Conservation (phyloP, 176 grass and related monocot genomes). For the Rhipidocladum racemiflorum region DNA sequence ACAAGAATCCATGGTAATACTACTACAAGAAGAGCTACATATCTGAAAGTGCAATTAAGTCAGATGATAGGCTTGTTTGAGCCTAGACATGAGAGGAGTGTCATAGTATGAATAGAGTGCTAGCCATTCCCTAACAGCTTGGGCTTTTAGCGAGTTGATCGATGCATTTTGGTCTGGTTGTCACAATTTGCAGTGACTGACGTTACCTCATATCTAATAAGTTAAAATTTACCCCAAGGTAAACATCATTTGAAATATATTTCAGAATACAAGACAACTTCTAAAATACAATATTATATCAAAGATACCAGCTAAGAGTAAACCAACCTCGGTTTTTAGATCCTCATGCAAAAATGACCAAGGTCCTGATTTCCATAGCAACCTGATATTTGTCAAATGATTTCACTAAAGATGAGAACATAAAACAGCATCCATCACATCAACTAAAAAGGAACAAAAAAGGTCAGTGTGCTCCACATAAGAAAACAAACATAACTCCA, state of each 20-base stretch:
- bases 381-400: conserved; percentile 41
- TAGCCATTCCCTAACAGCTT: not conserved
- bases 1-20: not conserved
- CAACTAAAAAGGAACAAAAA: not conserved
- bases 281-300: not conserved
- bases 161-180: not conserved
- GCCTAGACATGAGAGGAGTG: not conserved
- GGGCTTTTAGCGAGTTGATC: not conserved
- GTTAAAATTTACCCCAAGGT: not conserved
- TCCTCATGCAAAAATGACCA: conserved; percentile 82
- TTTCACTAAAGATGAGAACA: conserved; percentile 2
- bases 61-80: not conserved
- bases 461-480: not conserved
- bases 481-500: not conserved
- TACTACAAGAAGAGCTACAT: not conserved
- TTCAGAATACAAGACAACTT: not conserved
- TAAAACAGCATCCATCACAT: not conserved
- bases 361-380: conserved; percentile 78
- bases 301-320: not conserved
- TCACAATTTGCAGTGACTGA: not conserved
- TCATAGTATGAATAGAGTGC: not conserved
- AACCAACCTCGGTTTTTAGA: conserved; percentile 49
- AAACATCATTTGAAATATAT: not conserved
- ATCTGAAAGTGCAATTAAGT: not conserved
- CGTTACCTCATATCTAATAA: not conserved